Conservation (phyloP, 371 early-diverging fungal genomes). For the Fennellomyces sp. region DNA sequence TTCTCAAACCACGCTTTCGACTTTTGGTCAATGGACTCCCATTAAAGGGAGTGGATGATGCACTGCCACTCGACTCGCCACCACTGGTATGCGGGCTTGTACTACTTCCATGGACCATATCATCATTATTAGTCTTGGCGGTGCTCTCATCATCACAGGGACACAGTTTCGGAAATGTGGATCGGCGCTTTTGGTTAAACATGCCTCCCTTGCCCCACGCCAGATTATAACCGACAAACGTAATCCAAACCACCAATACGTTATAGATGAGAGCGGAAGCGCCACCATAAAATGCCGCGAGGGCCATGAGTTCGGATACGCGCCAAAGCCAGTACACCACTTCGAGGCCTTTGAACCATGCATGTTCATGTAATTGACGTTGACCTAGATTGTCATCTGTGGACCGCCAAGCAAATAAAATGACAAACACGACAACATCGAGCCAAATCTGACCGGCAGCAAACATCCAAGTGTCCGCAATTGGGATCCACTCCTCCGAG, state of each 20-base stretch:
- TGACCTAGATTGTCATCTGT: constrained; percentile 16
- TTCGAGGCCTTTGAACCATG: constrained; percentile 34
- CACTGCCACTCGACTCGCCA: constrained; percentile 7
- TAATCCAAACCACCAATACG: constrained; percentile 30
- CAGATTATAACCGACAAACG: constrained; percentile 26
- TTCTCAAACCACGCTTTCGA: constrained; percentile 9
- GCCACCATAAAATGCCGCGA: constrained; percentile 49
- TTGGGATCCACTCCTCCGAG: constrained; percentile 74
- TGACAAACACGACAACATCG: constrained; percentile 51
- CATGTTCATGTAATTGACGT: constrained; percentile 24
- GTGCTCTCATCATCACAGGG: not conserved
- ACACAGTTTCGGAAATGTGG: not conserved
- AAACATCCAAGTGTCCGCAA: constrained; percentile 82
- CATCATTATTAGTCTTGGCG: not conserved
- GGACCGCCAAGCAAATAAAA: constrained; percentile 30
- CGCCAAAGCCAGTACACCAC: constrained; percentile 48
- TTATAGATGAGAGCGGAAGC: constrained; percentile 33
- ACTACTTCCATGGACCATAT: not conserved
- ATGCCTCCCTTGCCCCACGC: constrained; percentile 31
- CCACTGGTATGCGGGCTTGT: constrained; percentile 2
- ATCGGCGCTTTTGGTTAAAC: not conserved
- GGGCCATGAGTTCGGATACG: constrained; percentile 30
- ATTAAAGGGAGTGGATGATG: constrained; percentile 19
- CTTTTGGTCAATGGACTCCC: constrained; percentile 17
- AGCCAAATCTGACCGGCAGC: constrained; percentile 47